Evolutionary conservation across 2,329 filamentous ascomycete genomes (phyloP), one percentile per base, ranked within the genome.

Genomic region (Colletotrichum sidae): DNA sequence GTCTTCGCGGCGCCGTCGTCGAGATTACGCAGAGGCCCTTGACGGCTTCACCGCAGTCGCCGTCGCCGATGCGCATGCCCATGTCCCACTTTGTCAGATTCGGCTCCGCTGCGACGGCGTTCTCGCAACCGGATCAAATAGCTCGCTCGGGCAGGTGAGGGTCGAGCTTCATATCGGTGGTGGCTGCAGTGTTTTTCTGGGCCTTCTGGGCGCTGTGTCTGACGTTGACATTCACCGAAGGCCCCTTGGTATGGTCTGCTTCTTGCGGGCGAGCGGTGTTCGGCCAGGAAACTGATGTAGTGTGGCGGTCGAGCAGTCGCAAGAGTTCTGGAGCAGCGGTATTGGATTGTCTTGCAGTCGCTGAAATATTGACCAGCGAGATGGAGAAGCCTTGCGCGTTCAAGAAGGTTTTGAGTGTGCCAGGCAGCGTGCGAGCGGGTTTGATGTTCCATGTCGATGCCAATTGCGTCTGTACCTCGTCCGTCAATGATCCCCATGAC

Each of bases 281-380:
- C 1, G 83, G 83, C 83, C 83, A 86, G 3, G 80, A 79, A 3
- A 81, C 80, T 1, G 84, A 84, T 35, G 78, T 82, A 0, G 85
- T 87, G 3, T 81, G 80, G 33, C 77, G 75, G 65, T 85, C 83
- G 2, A 87, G 76, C 2, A 87, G 73, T 1, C 77, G 73, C 25
- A 86, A 75, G 33, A 86, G 73, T 37, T 83, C 81, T 2, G 12
- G 75, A 3, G 70, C 68, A 0, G 69, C 50, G 0, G 67, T 64
- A 2, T 68, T 69, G 12, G 69, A 70, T 39, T 73, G 67, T 44
- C 69, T 72, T 7, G 75, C 72, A n/a, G 73, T 73, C 8, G 61
- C 68, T 0, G 79, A 79, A 52, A 87, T 74, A 68, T 86, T 86
- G 38, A 83, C 83, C 0, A 87, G 72, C 1, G 84, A 86, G 38